Evolutionary conservation across 148 eudicot genomes (phyloP), one percentile per base, ranked within the genome.

Genomic region (Polygonum aviculare): DNA sequence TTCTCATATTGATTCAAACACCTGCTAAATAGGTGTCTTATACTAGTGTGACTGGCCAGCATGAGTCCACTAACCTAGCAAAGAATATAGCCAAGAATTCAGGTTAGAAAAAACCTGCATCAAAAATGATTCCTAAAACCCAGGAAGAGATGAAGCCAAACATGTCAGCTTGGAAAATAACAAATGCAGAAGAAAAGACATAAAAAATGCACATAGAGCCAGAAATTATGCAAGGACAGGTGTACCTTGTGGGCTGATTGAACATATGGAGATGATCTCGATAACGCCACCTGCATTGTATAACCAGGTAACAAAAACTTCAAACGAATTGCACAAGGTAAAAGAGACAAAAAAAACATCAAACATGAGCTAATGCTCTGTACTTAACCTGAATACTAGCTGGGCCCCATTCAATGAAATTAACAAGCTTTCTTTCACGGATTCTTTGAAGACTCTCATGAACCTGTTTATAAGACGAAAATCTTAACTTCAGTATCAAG

Each of bases 331-430:
- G 60, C 63, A 62, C 78, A 80, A 79, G 75, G 36, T 72, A 51
- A 75, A 19, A 74, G 33, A 49, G 44, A 74, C 50, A 76, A 75
- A 59, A 72, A 16, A 31, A 62, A 8, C 36, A 60, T 59, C 19
- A 74, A 60, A 69, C 50, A 51, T 31, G 33, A 75, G 71, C 55
- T 12, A 16, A 67, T 14, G 41, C 11, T 10, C 18, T 36, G 19
- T 9, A 67, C 44, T 73, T 77, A 70, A 86, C 99, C 97, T 95
- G 99, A 80, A 95, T 95, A 87, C 98, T 94, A 69, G 98, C 98
- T 79, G 98, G 98, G 19, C 98, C 98, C 98, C 98, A 94, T 69
- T 94, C 98, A 78, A 94, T 94, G 84, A 94, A 94, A 80, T 94
- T 92, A 74, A 94, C 98, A 63, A 94, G 96, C 85, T 92, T 94